Evolutionary conservation across 208 protist genomes (phyloP).

Genomic region (Trypanosoma congolense): DNA sequence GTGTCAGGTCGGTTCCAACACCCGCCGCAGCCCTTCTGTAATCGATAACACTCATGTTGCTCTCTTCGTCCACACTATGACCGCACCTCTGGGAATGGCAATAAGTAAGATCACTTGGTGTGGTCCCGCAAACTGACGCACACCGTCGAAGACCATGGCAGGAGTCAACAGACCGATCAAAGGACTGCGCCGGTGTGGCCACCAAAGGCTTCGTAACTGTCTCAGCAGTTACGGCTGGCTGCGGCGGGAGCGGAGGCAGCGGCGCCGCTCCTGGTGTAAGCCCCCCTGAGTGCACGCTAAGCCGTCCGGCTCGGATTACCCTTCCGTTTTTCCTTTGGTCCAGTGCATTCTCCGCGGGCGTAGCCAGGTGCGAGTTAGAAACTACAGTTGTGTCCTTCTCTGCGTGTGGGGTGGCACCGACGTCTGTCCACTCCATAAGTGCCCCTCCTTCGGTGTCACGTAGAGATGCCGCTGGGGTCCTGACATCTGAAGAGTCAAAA

Average conservation of each 20-base stretch:
- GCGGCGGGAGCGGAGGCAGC: too few species aligned
- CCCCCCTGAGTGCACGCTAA: conserved; percentile 6
- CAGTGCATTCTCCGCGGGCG: background rate
- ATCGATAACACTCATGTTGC: conserved; percentile 15
- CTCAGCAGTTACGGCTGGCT: background rate
- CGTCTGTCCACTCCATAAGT: background rate
- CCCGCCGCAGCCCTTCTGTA: conserved; percentile 10
- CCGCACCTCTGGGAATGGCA: background rate
- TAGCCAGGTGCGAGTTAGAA: background rate
- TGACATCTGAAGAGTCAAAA: conserved; percentile 9
- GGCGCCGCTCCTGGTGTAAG: background rate
- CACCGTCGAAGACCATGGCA: background rate
- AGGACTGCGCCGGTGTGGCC: background rate
- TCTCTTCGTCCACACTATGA: conserved; percentile 12
- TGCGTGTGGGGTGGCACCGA: conserved; percentile 2
- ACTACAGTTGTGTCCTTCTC: conserved; percentile 7
- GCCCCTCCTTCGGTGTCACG: background rate
- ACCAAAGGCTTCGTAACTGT: background rate
- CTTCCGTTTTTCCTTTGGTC: background rate
- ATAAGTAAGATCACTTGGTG: conserved; percentile 3
- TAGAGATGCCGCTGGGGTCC: background rate
- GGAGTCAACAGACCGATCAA: background rate
- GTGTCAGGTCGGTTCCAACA: background rate
- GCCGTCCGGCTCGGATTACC: conserved; percentile 2
- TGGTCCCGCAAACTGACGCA: background rate